These are phyloP conservation scores for Pyrus communis DNA, from an alignment of 306 rosid species.

Conservation along the genomic window DNA sequence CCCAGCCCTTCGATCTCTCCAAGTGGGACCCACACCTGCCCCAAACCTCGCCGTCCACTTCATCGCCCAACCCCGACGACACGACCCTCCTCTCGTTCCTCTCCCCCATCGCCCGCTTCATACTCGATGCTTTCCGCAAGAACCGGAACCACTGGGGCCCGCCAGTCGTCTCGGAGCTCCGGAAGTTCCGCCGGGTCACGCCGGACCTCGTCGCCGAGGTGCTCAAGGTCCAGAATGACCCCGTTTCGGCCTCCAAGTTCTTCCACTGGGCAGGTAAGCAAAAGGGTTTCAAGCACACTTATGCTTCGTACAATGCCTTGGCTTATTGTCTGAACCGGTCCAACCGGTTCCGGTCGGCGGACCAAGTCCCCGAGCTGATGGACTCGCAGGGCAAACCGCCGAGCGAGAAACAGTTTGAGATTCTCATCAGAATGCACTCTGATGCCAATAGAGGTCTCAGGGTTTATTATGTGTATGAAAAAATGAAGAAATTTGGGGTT, in stretches of 20 bases:
- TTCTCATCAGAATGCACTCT: constrained; percentile 62
- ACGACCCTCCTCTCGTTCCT: constrained; percentile 32
- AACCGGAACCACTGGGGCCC: constrained; percentile 53
- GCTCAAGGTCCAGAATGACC: constrained; percentile 49
- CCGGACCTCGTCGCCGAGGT: constrained; percentile 70
- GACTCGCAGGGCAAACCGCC: constrained; percentile 75
- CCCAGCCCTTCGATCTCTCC: constrained; percentile 34
- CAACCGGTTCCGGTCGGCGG: constrained; percentile 47
- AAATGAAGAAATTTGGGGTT: constrained; percentile 71
- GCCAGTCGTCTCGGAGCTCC: constrained; percentile 47
- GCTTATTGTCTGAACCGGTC: constrained; percentile 63
- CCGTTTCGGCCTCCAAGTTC: constrained; percentile 51
- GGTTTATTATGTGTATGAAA: constrained; percentile 57
- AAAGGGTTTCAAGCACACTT: constrained; percentile 61
- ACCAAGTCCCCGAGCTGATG: constrained; percentile 74
- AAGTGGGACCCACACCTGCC: constrained; percentile 67
- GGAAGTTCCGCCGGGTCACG: constrained; percentile 69
- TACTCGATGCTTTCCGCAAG: constrained; percentile 56
- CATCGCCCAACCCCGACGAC: not conserved
- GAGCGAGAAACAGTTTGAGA: constrained; percentile 82
- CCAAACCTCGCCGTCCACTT: constrained; percentile 13
- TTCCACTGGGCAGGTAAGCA: constrained; percentile 79
- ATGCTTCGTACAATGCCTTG: constrained; percentile 64
- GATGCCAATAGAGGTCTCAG: constrained; percentile 70
- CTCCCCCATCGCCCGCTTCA: constrained; percentile 72